These are phyloP conservation scores for Fusarium coffeatum DNA, from an alignment of 2,329 filamentous ascomycete species.

Conservation along the genomic window DNA sequence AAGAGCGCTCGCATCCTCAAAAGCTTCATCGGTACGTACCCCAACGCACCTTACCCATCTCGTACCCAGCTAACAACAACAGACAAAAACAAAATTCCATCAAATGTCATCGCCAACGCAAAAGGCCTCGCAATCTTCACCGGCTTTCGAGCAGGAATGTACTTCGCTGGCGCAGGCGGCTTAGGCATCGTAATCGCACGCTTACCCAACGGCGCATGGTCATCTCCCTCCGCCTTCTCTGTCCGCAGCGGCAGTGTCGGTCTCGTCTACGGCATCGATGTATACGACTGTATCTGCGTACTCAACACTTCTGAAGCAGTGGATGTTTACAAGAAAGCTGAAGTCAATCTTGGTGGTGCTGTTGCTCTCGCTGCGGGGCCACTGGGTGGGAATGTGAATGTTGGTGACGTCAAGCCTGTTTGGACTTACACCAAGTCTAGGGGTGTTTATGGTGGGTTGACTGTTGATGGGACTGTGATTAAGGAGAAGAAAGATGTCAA, in stretches of 20 bases:
- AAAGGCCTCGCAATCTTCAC: conserved; percentile 16
- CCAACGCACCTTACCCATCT: too few species aligned
- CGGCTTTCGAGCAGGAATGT: conserved; percentile 21
- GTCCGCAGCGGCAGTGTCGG: conserved; percentile 21
- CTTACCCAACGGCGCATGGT: conserved; percentile 1
- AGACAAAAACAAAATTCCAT: conserved; percentile 7
- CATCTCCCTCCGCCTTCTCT: conserved; percentile 1
- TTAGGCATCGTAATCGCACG: conserved; percentile 10
- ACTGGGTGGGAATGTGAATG: neutral
- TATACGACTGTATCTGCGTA: conserved; percentile 10
- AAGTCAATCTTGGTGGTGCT: conserved; percentile 13
- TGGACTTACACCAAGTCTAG: conserved; percentile 15
- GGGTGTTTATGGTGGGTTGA: conserved; percentile 14
- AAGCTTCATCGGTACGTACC: conserved; percentile 4
- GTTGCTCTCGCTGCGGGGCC: conserved; percentile 13
- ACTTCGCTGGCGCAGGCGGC: conserved; percentile 10
- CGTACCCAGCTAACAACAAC: fast-evolving
- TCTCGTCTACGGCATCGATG: conserved; percentile 14
- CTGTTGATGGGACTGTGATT: conserved; percentile 4
- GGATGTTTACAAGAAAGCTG: conserved; percentile 1
- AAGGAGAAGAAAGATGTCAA: conserved; percentile 12
- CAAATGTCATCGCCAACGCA: neutral
- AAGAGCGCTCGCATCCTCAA: conserved; percentile 13
- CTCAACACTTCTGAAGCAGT: conserved; percentile 15
- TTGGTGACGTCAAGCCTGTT: conserved; percentile 6